Conservation (phyloP, 805 yeast genomes). For the Lachancea sp. region DNA sequence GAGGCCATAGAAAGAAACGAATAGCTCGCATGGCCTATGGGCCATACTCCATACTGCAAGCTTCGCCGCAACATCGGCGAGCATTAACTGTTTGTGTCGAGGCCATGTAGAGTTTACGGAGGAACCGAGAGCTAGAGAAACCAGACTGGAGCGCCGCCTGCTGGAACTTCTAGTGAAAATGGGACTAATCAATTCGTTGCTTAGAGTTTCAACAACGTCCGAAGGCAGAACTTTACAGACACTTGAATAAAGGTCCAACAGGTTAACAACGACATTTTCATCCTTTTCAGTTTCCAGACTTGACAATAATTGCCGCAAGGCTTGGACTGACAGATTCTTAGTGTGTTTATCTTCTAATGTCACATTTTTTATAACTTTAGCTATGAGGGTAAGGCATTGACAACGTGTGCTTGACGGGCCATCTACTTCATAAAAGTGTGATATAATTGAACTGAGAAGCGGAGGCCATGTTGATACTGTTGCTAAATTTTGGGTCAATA, state of each 20-base stretch:
- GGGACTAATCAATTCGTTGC: neutral
- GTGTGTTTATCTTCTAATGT: neutral
- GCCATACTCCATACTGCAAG: constrained; percentile 24
- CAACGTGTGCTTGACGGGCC: neutral
- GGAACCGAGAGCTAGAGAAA: neutral
- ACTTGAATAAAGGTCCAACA: neutral
- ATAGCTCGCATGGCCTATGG: constrained; percentile 24
- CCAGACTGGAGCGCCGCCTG: constrained; percentile 1
- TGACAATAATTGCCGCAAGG: neutral
- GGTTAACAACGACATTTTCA: neutral
- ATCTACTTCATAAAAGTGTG: neutral
- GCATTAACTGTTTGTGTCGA: constrained; percentile 10
- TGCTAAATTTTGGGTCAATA: neutral
- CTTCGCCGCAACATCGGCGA: constrained; percentile 24
- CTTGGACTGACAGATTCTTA: neutral
- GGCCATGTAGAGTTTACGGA: constrained; percentile 1
- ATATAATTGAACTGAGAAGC: neutral
- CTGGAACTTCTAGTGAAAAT: neutral
- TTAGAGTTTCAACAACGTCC: neutral
- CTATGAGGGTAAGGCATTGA: neutral
- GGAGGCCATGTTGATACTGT: neutral
- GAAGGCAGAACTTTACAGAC: neutral
- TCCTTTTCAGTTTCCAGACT: constrained; percentile 1
- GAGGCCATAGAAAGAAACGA: constrained; percentile 22
- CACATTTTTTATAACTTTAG: neutral